A percentile compares a stretch with the other conserved stretches of the same genome.
These are phyloP conservation scores for Epichloe hybrida DNA, from an alignment of 2,329 filamentous ascomycete genomes.

Conservation along the genomic window DNA sequence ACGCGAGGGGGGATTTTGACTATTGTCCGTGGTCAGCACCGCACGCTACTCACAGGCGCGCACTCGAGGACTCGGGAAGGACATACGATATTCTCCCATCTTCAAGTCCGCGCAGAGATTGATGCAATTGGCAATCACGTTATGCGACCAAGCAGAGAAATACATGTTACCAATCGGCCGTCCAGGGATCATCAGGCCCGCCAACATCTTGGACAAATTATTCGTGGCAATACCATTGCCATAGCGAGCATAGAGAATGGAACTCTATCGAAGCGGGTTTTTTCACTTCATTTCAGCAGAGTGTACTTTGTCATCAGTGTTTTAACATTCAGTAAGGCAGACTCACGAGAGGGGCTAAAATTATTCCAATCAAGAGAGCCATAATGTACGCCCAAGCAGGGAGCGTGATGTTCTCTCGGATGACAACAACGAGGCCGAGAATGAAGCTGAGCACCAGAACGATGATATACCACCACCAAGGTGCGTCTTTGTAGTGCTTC, in stretches of 20 bases:
- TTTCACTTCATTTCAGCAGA: not conserved
- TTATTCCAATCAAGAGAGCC: conserved; percentile 15
- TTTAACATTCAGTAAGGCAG: not conserved
- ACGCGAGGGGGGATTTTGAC: conserved; percentile 24
- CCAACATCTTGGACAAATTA: conserved; percentile 44
- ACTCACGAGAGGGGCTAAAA: conserved; percentile 2
- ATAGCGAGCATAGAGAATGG: conserved; percentile 35
- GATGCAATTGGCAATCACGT: conserved; percentile 36
- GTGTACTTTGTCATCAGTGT: not conserved
- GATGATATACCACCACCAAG: conserved; percentile 22
- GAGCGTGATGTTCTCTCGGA: conserved; percentile 22
- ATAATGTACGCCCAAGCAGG: conserved; percentile 23
- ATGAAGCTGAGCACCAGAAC: conserved; percentile 20
- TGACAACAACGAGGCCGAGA: conserved; percentile 20
- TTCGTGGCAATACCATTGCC: conserved; percentile 33
- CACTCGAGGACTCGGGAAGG: not conserved
- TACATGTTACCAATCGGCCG: conserved; percentile 44
- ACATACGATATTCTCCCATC: conserved; percentile 43
- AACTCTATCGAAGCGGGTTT: conserved; percentile 27
- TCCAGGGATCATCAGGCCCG: conserved; percentile 35
- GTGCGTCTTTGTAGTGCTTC: conserved; percentile 35
- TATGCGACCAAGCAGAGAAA: conserved; percentile 45
- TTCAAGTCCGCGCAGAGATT: conserved; percentile 40
- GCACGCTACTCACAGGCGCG: not conserved
- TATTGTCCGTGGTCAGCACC: not conserved